Conservation (phyloP, 768 basidiomycete species). For the Rhodotorula kratochvilovae region DNA sequence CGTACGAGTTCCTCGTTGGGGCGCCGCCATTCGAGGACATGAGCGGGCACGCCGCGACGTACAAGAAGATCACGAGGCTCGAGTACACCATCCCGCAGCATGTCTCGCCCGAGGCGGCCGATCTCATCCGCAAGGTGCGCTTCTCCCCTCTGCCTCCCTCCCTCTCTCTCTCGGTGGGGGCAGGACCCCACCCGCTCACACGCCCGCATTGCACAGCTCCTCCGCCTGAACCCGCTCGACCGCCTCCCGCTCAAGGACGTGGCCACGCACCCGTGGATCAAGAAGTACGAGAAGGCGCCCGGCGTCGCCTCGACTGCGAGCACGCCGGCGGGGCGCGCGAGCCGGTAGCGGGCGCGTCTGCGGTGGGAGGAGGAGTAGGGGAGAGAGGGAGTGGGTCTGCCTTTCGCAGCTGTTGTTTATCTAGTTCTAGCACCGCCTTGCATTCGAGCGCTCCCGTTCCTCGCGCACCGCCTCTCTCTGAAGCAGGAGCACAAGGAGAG, state of each 20-base stretch:
- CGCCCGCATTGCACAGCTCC: conserved; percentile 60
- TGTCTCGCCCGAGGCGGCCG: conserved; percentile 63
- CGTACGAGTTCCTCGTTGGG: conserved; percentile 89
- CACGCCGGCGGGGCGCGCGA: neutral
- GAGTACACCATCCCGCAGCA: conserved; percentile 64
- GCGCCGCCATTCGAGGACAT: conserved; percentile 81
- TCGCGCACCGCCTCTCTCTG: too few species aligned
- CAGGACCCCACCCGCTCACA: neutral
- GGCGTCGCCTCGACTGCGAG: neutral
- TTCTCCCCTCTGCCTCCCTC: neutral
- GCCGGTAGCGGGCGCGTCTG: neutral
- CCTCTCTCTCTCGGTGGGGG: neutral
- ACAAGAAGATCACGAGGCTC: conserved; percentile 80
- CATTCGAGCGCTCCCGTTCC: too few species aligned
- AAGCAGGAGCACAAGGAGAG: neutral
- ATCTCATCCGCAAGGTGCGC: conserved; percentile 60
- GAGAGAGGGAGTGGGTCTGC: too few species aligned
- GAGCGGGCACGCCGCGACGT: conserved; percentile 73
- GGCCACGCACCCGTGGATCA: conserved; percentile 78
- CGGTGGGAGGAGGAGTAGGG: too few species aligned
- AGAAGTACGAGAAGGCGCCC: conserved; percentile 45
- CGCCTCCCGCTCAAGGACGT: conserved; percentile 72
- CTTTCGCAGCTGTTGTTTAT: too few species aligned
- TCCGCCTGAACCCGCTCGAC: conserved; percentile 68
- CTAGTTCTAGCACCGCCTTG: too few species aligned